Evolutionary conservation across 768 basidiomycete genomes (phyloP).

Genomic region (Gymnopilus dilepis): DNA sequence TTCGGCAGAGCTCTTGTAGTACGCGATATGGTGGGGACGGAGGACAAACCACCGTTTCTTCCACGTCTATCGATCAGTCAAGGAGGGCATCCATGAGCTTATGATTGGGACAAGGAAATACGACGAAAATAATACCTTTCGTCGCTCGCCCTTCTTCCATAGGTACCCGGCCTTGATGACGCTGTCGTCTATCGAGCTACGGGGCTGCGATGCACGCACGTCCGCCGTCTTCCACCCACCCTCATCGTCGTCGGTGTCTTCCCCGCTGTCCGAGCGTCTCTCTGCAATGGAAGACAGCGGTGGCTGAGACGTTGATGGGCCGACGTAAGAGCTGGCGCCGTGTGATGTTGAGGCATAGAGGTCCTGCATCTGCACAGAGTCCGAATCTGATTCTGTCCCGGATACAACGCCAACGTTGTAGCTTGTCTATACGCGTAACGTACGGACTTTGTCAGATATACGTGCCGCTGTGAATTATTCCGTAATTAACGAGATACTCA

Average conservation of each 20-base stretch:
- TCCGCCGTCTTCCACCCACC: constrained; percentile 68
- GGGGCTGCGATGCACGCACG: constrained; percentile 41
- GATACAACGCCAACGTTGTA: constrained; percentile 48
- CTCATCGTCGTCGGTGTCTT: constrained; percentile 79
- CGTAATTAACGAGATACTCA: constrained; percentile 25
- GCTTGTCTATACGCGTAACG: constrained; percentile 24
- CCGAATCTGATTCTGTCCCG: constrained; percentile 87
- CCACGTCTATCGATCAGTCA: constrained; percentile 74
- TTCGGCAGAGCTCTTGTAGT: constrained; percentile 96
- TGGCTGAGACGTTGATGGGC: constrained; percentile 45
- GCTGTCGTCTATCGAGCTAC: constrained; percentile 63
- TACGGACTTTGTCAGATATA: constrained; percentile 6
- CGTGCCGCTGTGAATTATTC: constrained; percentile 1
- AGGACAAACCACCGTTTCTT: constrained; percentile 99
- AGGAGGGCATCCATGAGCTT: constrained; percentile 5
- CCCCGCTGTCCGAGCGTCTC: constrained; percentile 68
- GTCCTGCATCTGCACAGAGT: constrained; percentile 69
- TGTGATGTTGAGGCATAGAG: constrained; percentile 40
- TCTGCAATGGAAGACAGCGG: constrained; percentile 83
- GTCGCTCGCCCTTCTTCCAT: constrained; percentile 96
- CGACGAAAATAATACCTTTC: constrained; percentile 71
- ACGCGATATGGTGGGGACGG: constrained; percentile 88
- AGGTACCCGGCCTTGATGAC: constrained; percentile 93
- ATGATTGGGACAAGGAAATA: not conserved
- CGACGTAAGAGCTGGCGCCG: constrained; percentile 34